These are phyloP conservation scores for Neurospora tetraspora DNA, from an alignment of 495 filamentous ascomycete species.

Conservation along the genomic window DNA sequence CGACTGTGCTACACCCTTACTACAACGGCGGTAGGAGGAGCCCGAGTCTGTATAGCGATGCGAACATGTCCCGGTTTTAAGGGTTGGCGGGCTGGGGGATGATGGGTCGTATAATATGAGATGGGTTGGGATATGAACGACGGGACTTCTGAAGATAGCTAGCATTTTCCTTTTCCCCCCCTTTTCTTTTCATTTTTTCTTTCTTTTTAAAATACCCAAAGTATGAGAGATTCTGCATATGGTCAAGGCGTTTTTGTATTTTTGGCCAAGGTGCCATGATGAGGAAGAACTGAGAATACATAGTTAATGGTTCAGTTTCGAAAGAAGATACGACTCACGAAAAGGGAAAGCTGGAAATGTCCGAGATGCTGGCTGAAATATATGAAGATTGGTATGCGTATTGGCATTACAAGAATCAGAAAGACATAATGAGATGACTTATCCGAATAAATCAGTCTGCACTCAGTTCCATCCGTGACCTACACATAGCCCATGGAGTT, in stretches of 20 bases:
- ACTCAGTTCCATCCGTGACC: neutral
- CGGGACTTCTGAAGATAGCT: neutral
- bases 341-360: neutral
- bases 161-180: neutral
- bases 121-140: neutral
- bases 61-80: slow-evolving; percentile 30
- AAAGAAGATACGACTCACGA: neutral
- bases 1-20: slow-evolving; percentile 40
- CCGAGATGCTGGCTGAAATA: neutral
- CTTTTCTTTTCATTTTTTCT: neutral
- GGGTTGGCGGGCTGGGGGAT: neutral
- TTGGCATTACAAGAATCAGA: neutral
- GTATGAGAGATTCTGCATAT: neutral
- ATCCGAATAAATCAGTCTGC: neutral
- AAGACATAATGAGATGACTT: neutral
- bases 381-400: neutral
- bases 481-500: neutral
- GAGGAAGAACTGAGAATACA: neutral
- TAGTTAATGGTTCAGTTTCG: neutral
- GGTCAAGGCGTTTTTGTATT: neutral
- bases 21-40: slow-evolving; percentile 15
- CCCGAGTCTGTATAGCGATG: slow-evolving; percentile 34
- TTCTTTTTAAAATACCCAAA: neutral
- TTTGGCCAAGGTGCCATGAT: neutral
- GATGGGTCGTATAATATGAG: neutral